Conservation (phyloP, 1,284 basidiomycete species). For the Ganoderma leucocontextum region DNA sequence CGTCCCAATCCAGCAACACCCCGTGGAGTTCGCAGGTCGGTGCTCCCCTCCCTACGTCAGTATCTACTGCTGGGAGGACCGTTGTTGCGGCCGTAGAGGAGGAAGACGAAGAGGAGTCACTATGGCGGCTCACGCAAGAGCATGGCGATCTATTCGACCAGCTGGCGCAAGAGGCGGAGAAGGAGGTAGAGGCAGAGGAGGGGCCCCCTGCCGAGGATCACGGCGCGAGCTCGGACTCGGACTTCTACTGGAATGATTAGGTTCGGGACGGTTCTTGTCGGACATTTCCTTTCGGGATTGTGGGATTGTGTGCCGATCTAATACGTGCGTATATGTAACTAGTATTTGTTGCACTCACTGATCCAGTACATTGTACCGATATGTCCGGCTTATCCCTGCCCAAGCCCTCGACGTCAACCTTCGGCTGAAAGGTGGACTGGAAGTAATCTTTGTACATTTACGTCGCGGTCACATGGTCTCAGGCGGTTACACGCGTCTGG, state of each 20-base stretch:
- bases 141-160: slow-evolving; percentile 10
- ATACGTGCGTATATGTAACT: too few relatives aligned
- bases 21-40: neutral
- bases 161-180: neutral
- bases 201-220: slow-evolving; percentile 11
- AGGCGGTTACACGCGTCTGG: neutral
- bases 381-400: too few relatives aligned
- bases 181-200: slow-evolving; percentile 7
- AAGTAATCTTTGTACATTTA: neutral
- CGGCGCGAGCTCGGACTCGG: slow-evolving; percentile 9
- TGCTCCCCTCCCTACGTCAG: neutral
- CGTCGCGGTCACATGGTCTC: neutral
- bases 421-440: too few relatives aligned
- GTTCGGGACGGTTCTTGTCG: neutral
- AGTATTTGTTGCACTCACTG: too few relatives aligned
- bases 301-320: neutral
- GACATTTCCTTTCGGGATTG: neutral
- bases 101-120: slow-evolving; percentile 16
- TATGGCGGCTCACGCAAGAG: slow-evolving; percentile 12
- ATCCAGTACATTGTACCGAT: too few relatives aligned
- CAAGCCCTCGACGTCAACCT: too few relatives aligned
- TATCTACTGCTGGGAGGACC: neutral
- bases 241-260: slow-evolving; percentile 11
- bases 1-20: neutral
- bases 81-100: slow-evolving; percentile 1